Percentiles rank a stretch among this genome's conserved stretches.
Evolutionary conservation across 2,329 filamentous ascomycete genomes (phyloP).

Genomic region (Thielaviopsis cerberus): DNA sequence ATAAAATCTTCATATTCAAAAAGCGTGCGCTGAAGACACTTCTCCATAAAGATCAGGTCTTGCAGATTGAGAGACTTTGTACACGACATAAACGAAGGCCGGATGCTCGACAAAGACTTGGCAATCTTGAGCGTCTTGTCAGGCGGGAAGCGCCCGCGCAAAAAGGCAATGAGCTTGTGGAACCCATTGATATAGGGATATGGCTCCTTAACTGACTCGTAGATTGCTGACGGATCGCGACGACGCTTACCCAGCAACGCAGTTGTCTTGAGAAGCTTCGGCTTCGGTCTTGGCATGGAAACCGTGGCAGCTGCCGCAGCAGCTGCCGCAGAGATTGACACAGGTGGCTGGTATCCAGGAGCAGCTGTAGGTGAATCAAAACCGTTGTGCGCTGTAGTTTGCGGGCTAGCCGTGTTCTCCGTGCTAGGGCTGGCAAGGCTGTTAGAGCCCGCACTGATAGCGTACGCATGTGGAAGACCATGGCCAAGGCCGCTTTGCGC

Average conservation of each 20-base stretch:
- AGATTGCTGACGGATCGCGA: constrained; percentile 66
- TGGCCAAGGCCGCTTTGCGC: constrained; percentile 41
- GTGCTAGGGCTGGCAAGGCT: constrained; percentile 47
- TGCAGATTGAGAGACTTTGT: constrained; percentile 74
- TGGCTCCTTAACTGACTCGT: constrained; percentile 73
- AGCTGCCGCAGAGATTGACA: constrained; percentile 16
- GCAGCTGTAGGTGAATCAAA: constrained; percentile 30
- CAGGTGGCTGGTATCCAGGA: constrained; percentile 16
- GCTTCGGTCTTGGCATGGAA: constrained; percentile 22
- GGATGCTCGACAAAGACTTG: constrained; percentile 71
- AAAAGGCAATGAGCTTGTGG: constrained; percentile 65
- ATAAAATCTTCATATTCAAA: constrained; percentile 90
- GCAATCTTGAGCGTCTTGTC: constrained; percentile 68
- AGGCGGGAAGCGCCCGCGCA: constrained; percentile 59
- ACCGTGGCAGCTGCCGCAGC: constrained; percentile 12
- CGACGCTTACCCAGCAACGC: constrained; percentile 37
- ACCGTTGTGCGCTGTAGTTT: constrained; percentile 25
- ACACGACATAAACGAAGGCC: constrained; percentile 82
- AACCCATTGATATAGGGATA: constrained; percentile 84
- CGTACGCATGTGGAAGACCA: constrained; percentile 45
- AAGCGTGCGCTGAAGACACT: constrained; percentile 81
- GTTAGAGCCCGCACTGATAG: constrained; percentile 42
- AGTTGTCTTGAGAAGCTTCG: constrained; percentile 17
- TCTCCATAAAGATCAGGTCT: constrained; percentile 94
- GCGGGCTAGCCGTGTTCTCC: constrained; percentile 42